Percentiles rank a stretch among this genome's conserved stretches.
Evolutionary conservation across 495 filamentous ascomycete species (phyloP).

Genomic region (Xylaria grammica): DNA sequence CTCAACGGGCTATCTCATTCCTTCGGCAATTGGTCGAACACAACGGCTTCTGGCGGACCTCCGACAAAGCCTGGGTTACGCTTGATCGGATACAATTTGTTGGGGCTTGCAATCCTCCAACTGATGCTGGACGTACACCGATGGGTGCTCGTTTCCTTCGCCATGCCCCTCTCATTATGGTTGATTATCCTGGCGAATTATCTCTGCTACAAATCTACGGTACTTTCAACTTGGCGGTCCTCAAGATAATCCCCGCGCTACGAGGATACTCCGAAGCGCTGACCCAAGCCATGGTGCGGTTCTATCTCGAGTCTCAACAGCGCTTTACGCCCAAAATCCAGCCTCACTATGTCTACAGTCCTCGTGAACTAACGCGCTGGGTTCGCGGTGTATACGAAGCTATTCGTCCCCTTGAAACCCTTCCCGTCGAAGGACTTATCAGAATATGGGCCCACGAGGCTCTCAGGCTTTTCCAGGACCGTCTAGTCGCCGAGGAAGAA

Average conservation of each 20-base stretch:
- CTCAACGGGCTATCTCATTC: constrained; percentile 96
- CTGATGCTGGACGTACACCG: constrained; percentile 93
- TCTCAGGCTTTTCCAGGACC: constrained; percentile 93
- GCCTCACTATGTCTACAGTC: constrained; percentile 98
- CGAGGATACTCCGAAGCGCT: constrained; percentile 92
- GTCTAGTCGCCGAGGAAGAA: constrained; percentile 92
- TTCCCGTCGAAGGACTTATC: constrained; percentile 89
- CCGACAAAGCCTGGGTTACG: constrained; percentile 97
- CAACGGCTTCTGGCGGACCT: constrained; percentile 98
- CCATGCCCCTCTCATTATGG: constrained; percentile 97
- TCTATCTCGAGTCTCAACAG: constrained; percentile 92
- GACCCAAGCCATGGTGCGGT: constrained; percentile 96
- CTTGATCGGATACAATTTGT: constrained; percentile 98
- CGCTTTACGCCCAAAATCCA: constrained; percentile 95
- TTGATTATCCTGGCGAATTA: constrained; percentile 95
- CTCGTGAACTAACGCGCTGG: constrained; percentile 96
- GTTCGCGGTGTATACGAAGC: constrained; percentile 96
- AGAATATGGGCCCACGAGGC: constrained; percentile 99
- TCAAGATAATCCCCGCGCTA: constrained; percentile 96
- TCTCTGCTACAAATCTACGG: constrained; percentile 97
- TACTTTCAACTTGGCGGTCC: constrained; percentile 93
- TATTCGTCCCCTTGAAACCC: constrained; percentile 84
- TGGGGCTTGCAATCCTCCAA: constrained; percentile 98
- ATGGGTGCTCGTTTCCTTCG: constrained; percentile 92
- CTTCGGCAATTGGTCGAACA: constrained; percentile 96